Percentiles rank a stretch among this genome's conserved stretches.
Conservation (phyloP, 225 moss, liverwort and hornwort species). For the Rhytidiadelphus loreus region DNA sequence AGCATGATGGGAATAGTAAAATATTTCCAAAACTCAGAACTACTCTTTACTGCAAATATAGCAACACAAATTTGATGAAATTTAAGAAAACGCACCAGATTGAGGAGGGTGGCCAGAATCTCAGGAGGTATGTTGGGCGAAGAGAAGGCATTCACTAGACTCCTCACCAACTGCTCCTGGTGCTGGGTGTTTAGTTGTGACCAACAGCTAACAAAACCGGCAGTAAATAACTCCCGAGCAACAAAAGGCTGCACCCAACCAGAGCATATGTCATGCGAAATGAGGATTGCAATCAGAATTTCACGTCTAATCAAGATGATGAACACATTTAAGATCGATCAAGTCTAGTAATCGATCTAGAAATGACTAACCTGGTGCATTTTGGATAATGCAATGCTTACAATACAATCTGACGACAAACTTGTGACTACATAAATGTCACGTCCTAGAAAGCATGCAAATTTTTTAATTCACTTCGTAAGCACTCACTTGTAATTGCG, state of each 20-base stretch:
- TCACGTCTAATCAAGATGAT: background rate
- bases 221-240: constrained; percentile 90
- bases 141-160: constrained; percentile 89
- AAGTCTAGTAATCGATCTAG: background rate
- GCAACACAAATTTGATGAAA: background rate
- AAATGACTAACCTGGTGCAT: background rate
- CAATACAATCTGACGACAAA: background rate
- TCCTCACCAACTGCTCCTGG: constrained; percentile 88
- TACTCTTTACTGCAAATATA: background rate
- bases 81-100: constrained; percentile 48
- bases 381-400: background rate
- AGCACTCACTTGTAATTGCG: constrained; percentile 72
- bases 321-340: background rate
- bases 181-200: constrained; percentile 66
- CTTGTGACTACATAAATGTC: background rate
- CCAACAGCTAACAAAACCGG: constrained; percentile 99
- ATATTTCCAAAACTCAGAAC: background rate
- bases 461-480: background rate
- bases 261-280: background rate
- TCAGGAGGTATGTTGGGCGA: constrained; percentile 99
- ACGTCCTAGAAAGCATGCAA: background rate
- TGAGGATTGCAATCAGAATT: background rate
- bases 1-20: background rate
- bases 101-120: constrained; percentile 85
- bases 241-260: constrained; percentile 68